Base-by-base conservation (phyloP, 2,329 filamentous ascomycete species). In the Trichoderma brevicompactum region DNA sequence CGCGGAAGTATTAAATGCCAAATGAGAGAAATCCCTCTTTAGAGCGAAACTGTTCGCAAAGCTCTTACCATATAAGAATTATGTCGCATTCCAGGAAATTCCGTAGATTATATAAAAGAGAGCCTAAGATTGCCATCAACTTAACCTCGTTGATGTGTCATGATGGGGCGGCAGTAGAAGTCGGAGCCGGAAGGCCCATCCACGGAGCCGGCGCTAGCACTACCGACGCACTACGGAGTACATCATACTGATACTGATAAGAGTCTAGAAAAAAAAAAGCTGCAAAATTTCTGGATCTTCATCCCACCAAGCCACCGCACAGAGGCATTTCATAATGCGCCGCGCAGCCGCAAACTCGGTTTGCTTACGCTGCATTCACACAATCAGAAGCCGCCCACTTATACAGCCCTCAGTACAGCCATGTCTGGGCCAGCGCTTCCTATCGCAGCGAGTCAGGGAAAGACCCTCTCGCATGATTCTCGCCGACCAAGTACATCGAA, bases 381-480 rank as follows among this genome's bases (percentile, higher is more conserved):
- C 66, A 28, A 65, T 68, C 19, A 61, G 64, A 6, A 64, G 62
- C 34, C 67, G 66, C 23, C 48, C 67, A 32, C 48, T 61, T n/a
- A 48, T 65, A 40, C 68, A 68, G 12, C 58, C 65, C 36, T 63
- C 68, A 36, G 40, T 71, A 19, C 76, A 74, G 66, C 70, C 77
- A 75, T 78, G 73, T 70, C 66, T 76, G 36, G 66, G 70, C 36
- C 76, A 76, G 66, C 76, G 79, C 61, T 74, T 76, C 68, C 72
- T 76, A 63, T 76, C 77, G 46, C 61, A 48, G 54, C 73, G 74
- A 59, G 72, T 71, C 60, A 76, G 72, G 64, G 68, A 74, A 65
- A 75, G 77, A 62, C 82, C 85, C 41, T 85, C 84, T 48, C 84
- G 85, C 58, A 87, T 87, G 85, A 80, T 85, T 36, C 79, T 88